Base-by-base conservation (phyloP, 805 yeast species). In the Candida chauliodis region DNA sequence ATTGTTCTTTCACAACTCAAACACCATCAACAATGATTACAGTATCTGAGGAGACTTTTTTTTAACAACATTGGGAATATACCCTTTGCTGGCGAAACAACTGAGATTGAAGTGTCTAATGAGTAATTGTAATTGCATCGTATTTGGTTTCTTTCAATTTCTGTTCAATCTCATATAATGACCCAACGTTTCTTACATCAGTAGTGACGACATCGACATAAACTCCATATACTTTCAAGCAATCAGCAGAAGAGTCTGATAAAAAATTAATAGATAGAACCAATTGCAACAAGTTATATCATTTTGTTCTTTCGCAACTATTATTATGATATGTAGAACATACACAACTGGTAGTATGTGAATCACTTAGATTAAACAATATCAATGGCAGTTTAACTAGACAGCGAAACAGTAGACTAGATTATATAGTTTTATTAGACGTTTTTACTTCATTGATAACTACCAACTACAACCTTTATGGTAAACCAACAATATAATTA, bases 81-180 rank as follows among this genome's bases (percentile, higher is more conserved):
- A 13, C 69, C 66, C 54, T 76, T 69, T 45, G 91, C 80, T 53
- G 85, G 83, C 31, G 81, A 69, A 28, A 89, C 76, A 29, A 91
- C 96, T n/a, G 95, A 95, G 24, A 96, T 88, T 2, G 96, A 88
- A 31, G 98, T 93, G 61, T 93, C 99, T 26, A 93, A 52, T 91
- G 98, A 29, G 97, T 91, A 52, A 90, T 75, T 34, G 95, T 87
- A 50, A 91, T 73, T 37, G 85, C 74, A 46, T 75, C 58, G 68
- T 84, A 91, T 43, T 67, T 61, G 36, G 71, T 69, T 7, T 59
- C 39, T 42, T 61, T 55, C 57, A 90, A 71, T 41, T 78, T 74
- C 8, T 65, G 56, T 55, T 79, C 83, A 30, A 90, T 65, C 34
- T 66, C 59, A 2, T 61, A 72, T 17, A 78, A 56, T 21, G 83